Conservation (phyloP, 179 eudicot genomes). For the Silene noctiflora region DNA sequence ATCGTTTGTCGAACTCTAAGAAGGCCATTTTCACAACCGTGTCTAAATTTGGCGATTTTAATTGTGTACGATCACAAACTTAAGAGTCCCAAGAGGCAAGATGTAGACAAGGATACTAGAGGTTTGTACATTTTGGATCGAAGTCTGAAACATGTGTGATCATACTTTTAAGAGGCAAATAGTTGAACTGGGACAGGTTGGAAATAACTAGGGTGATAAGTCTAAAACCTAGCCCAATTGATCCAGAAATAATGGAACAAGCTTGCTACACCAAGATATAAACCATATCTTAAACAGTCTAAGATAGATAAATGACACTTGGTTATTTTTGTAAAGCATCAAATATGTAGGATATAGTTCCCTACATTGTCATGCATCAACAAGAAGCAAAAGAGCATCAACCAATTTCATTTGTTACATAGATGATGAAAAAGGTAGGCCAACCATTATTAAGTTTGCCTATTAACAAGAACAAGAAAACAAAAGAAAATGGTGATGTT, state of each 20-base stretch:
- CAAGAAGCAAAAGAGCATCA: conserved; percentile 10
- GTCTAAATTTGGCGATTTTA: background rate
- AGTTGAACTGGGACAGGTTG: background rate
- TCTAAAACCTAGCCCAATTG: background rate
- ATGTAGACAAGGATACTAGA: background rate
- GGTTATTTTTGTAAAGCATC: conserved; percentile 8
- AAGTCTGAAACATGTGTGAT: background rate
- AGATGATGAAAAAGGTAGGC: conserved; percentile 11
- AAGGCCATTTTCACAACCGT: background rate
- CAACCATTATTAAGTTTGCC: conserved; percentile 17
- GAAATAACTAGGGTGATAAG: background rate
- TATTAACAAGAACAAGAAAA: conserved; percentile 13
- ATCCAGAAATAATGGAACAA: background rate
- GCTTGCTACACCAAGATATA: background rate
- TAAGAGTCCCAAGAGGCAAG: background rate
- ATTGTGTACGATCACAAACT: background rate
- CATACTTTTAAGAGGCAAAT: background rate
- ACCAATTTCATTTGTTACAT: conserved; percentile 12
- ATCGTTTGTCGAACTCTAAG: background rate
- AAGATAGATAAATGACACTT: background rate
- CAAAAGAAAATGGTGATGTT: conserved; percentile 19
- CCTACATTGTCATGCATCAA: background rate
- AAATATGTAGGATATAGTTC: conserved; percentile 12
- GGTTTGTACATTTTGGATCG: background rate
- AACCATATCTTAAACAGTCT: background rate